These are phyloP conservation scores for Chalciporus sphaerocephalus DNA, from an alignment of 768 basidiomycete species.

Conservation along the genomic window DNA sequence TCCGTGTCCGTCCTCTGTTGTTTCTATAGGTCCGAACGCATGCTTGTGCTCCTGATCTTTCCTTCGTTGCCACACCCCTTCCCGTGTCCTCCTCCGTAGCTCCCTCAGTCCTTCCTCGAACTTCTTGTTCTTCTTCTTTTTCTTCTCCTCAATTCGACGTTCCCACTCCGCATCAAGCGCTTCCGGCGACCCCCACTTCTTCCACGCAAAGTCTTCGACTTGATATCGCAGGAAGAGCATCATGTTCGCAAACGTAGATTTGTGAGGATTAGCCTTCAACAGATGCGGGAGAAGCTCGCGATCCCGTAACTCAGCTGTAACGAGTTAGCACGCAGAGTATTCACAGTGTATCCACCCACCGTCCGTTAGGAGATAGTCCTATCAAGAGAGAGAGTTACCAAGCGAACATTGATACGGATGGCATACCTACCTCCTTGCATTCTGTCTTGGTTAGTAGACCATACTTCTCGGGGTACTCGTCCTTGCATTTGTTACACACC, in stretches of 20 bases:
- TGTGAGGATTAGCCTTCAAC: conserved; percentile 91
- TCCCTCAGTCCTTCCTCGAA: conserved; percentile 89
- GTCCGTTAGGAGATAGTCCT: conserved; percentile 96
- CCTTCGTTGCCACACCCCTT: conserved; percentile 84
- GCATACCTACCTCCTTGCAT: conserved; percentile 76
- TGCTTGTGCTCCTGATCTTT: conserved; percentile 89
- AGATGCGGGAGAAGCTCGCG: conserved; percentile 89
- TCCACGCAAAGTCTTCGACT: conserved; percentile 95
- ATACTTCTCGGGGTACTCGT: conserved; percentile 87
- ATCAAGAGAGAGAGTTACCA: conserved; percentile 5
- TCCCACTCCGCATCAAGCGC: conserved; percentile 87
- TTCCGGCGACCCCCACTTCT: conserved; percentile 96
- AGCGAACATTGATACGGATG: background rate
- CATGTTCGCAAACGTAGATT: conserved; percentile 96
- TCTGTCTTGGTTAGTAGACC: conserved; percentile 96
- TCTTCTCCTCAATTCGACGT: conserved; percentile 72
- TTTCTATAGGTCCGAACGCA: conserved; percentile 61
- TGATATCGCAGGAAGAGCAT: conserved; percentile 95
- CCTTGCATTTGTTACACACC: conserved; percentile 89
- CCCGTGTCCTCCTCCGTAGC: conserved; percentile 77
- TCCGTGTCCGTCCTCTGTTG: conserved; percentile 48
- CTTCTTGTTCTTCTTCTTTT: conserved; percentile 87
- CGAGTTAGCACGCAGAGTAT: background rate
- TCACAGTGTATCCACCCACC: conserved; percentile 43
- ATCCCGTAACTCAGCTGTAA: conserved; percentile 86